These are phyloP conservation scores for Ilyonectria mors-panacis DNA, from an alignment of 2,329 filamentous ascomycete species.

Conservation along the genomic window DNA sequence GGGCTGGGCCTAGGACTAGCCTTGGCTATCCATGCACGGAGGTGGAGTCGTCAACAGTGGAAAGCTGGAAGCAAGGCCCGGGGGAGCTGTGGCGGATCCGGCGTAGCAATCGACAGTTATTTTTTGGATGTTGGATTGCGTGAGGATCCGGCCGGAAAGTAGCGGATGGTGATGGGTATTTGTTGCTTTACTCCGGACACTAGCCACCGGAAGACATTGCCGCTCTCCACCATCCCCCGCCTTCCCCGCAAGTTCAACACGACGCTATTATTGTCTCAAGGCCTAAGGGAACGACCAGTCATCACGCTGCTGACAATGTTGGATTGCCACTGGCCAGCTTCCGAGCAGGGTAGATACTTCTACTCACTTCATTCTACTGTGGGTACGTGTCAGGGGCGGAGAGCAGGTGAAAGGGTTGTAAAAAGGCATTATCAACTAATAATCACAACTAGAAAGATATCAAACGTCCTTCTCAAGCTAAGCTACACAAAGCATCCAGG, in stretches of 20 bases:
- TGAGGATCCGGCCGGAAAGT: conserved; percentile 15
- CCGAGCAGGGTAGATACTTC: neutral
- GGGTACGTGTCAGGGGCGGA: neutral
- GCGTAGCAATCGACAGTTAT: neutral
- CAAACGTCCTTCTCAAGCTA: no score
- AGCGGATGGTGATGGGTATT: conserved; percentile 26
- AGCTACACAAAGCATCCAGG: no score
- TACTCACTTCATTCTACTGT: neutral
- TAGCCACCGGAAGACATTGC: neutral
- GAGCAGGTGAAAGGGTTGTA: no score
- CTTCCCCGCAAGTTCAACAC: neutral
- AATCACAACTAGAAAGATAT: no score
- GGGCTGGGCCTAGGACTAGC: neutral
- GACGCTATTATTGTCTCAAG: neutral
- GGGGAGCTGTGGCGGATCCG: neutral
- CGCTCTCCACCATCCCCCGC: neutral
- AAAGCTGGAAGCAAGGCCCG: neutral
- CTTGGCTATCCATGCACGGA: conserved; percentile 1
- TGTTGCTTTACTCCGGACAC: conserved; percentile 6
- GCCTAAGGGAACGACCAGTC: neutral
- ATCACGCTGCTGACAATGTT: neutral
- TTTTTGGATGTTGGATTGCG: neutral
- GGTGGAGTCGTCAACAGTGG: neutral
- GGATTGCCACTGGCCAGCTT: neutral
- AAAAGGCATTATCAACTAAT: no score